These are phyloP conservation scores for Aspergillus arachidicola DNA, from an alignment of 2,329 filamentous ascomycete species.

Conservation along the genomic window DNA sequence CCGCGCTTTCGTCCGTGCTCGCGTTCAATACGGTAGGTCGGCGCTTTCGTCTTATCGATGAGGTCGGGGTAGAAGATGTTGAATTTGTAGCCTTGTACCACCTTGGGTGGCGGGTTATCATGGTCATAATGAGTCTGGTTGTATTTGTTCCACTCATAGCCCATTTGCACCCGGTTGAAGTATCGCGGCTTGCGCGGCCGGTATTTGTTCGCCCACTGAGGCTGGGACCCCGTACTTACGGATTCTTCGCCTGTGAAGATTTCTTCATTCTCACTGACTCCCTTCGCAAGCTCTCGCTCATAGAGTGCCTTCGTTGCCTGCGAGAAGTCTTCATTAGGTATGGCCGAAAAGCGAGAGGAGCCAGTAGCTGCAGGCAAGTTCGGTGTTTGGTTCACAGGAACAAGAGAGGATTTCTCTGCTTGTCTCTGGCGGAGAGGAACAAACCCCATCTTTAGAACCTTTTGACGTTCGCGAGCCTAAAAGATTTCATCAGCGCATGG, in stretches of 20 bases:
- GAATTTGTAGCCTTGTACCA: slow-evolving; percentile 99
- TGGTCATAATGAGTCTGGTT: slow-evolving; percentile 99
- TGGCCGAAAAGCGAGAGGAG: slow-evolving; percentile 69
- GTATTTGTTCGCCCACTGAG: slow-evolving; percentile 82
- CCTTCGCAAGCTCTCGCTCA: slow-evolving; percentile 88
- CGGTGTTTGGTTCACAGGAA: slow-evolving; percentile 38
- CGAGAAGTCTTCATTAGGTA: slow-evolving; percentile 77
- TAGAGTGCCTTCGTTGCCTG: slow-evolving; percentile 86
- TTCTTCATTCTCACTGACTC: slow-evolving; percentile 86
- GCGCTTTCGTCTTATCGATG: slow-evolving; percentile 90
- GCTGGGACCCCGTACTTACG: slow-evolving; percentile 64
- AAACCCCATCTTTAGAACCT: slow-evolving; percentile 66
- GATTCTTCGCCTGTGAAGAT: slow-evolving; percentile 90
- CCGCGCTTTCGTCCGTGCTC: slow-evolving; percentile 87
- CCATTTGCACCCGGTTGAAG: slow-evolving; percentile 98
- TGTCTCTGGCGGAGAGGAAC: slow-evolving; percentile 60
- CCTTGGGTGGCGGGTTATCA: slow-evolving; percentile 95
- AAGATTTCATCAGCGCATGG: slow-evolving; percentile 14
- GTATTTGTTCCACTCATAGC: slow-evolving; percentile 99
- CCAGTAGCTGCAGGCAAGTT: slow-evolving; percentile 54
- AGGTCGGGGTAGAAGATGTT: slow-evolving; percentile 99
- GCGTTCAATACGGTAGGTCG: slow-evolving; percentile 92
- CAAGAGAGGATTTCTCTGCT: slow-evolving; percentile 35
- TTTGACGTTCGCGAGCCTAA: slow-evolving; percentile 59
- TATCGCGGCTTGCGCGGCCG: slow-evolving; percentile 90